Evolutionary conservation across 169 alveolate genomes (phyloP).

Genomic region (Cryptosporidium meleagridis): DNA sequence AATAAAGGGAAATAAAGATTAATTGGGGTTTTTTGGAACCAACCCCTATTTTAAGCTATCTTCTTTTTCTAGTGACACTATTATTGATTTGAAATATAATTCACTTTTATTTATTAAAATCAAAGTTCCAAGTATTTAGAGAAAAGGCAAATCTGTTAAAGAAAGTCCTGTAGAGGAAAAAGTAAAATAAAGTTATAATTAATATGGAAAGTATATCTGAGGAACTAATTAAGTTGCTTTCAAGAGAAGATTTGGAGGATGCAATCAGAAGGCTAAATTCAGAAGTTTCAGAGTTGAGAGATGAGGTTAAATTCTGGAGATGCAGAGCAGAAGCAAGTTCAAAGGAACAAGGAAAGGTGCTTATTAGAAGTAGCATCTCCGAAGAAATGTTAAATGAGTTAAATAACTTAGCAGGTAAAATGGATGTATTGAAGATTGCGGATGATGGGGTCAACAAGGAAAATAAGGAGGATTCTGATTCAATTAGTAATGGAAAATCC

Average conservation of each 20-base stretch:
- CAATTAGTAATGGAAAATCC: background rate
- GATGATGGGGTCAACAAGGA: slow-evolving; percentile 5
- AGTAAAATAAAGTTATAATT: background rate
- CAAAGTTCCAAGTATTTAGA: background rate
- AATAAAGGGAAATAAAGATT: background rate
- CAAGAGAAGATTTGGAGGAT: slow-evolving; percentile 56
- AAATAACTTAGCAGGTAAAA: slow-evolving; percentile 26
- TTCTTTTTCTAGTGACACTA: background rate
- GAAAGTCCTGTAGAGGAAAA: background rate
- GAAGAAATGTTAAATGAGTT: slow-evolving; percentile 54
- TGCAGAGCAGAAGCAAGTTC: slow-evolving; percentile 52
- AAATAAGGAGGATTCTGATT: background rate
- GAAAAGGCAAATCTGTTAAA: background rate
- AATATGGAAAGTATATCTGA: slow-evolving; percentile 17
- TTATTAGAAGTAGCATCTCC: slow-evolving; percentile 32
- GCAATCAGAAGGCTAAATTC: background rate
- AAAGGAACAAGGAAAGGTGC: slow-evolving; percentile 3
- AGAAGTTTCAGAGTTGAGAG: slow-evolving; percentile 11
- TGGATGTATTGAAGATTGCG: background rate
- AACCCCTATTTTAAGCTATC: background rate
- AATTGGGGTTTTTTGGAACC: background rate
- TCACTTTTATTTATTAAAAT: background rate
- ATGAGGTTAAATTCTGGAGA: slow-evolving; percentile 53
- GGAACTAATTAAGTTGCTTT: slow-evolving; percentile 36
- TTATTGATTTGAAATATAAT: background rate